Evolutionary conservation across 2,329 filamentous ascomycete genomes (phyloP), one percentile per base, ranked within the genome.

Genomic region (Beauveria medogensis): DNA sequence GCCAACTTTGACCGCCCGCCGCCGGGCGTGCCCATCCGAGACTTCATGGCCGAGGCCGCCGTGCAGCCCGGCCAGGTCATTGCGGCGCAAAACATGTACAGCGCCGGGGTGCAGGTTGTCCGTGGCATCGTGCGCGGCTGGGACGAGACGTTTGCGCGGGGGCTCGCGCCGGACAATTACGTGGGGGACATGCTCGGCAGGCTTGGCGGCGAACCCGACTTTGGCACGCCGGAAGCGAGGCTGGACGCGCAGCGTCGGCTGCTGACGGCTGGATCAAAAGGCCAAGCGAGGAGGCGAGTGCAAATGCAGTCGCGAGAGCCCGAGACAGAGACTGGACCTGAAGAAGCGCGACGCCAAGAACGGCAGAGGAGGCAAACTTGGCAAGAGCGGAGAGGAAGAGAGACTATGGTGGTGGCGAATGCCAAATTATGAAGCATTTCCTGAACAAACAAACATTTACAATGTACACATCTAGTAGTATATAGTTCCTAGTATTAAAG

Each of bases 1-100:
- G 87, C 85, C 10, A 84, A 91, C 73, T 91, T 91, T 68, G 88
- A 91, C 69, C 82, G 88, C 6, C 86, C 86, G 0, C 86, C 83
- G 26, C 80, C 82, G 0, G 82, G 80, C 12, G 71, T 82, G 8
- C 77, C 79, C 0, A 79, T 83, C 9, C 77, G 80, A 22, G 77
- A 84, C 43, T 87, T 90, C 67, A 77, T 91, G 9, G 78, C 83
- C 44, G 26, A 47, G n/a, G 40, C 53, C 22, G 77, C 80, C 46
- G 73, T 79, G 26, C 84, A 88, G 68, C 87, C 86, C 53, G 86
- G 81, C 4, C 90, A 88, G 68, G 71, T 73, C 34, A 82, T 86
- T 34, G 82, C 87, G 2, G 74, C 89, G 20, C 69, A 81, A 63
- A 91, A 91, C 69, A 80, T 90, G 51, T 91, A 83, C 71, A 73